Conservation (phyloP, 1,284 basidiomycete species). For the Inonotus hispidus region DNA sequence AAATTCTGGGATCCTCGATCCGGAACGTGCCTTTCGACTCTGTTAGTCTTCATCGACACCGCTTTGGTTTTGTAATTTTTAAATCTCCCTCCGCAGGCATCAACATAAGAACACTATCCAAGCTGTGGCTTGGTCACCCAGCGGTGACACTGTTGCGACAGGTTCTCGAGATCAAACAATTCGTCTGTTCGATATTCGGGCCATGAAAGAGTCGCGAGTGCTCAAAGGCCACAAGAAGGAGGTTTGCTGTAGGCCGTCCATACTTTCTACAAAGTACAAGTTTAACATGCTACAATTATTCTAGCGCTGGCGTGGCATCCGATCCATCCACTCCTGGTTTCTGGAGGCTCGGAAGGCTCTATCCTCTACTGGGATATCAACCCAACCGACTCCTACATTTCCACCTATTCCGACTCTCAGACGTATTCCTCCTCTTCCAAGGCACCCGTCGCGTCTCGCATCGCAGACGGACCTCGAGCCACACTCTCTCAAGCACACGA, state of each 20-base stretch:
- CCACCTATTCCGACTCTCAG: constrained; percentile 18
- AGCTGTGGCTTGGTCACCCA: constrained; percentile 87
- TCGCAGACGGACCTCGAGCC: constrained; percentile 58
- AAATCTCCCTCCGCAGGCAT: constrained; percentile 62
- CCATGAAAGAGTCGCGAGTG: constrained; percentile 91
- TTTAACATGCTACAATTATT: constrained; percentile 1
- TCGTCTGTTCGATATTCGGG: constrained; percentile 96
- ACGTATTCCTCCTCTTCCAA: constrained; percentile 27
- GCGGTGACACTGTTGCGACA: constrained; percentile 90
- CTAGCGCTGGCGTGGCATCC: constrained; percentile 94
- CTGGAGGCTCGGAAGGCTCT: constrained; percentile 90
- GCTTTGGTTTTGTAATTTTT: constrained; percentile 2
- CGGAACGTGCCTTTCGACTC: constrained; percentile 79
- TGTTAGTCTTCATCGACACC: constrained; percentile 34
- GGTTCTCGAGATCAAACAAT: constrained; percentile 93
- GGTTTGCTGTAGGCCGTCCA: constrained; percentile 80
- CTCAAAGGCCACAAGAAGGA: constrained; percentile 96
- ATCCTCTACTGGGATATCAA: constrained; percentile 91
- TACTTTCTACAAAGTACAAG: not conserved
- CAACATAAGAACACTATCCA: constrained; percentile 98
- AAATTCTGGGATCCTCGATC: constrained; percentile 99
- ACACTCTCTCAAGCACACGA: constrained; percentile 92
- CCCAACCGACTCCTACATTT: constrained; percentile 37
- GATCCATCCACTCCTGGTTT: constrained; percentile 85
- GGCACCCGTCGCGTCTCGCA: constrained; percentile 30